Conservation (phyloP, 2,329 filamentous ascomycete species). For the Cadophora malorum region DNA sequence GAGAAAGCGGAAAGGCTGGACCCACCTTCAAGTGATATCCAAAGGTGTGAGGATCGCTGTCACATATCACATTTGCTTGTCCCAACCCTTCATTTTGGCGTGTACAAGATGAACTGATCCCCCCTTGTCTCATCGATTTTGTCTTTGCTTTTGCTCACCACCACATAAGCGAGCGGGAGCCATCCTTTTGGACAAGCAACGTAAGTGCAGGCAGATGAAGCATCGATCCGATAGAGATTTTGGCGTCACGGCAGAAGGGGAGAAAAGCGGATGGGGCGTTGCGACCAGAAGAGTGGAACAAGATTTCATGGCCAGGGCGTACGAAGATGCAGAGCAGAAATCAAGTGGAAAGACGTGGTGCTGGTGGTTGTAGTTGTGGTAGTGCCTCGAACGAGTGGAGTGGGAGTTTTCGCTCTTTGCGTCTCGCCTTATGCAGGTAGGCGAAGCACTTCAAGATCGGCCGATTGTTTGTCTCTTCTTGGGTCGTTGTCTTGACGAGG, state of each 20-base stretch:
- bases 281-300: constrained; percentile 24
- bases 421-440: constrained; percentile 32
- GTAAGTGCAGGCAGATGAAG: constrained; percentile 34
- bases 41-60: constrained; percentile 27
- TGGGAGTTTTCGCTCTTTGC: constrained; percentile 18
- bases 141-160: constrained; percentile 24
- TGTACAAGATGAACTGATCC: constrained; percentile 20
- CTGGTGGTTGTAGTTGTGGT: constrained; percentile 14
- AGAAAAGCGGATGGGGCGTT: constrained; percentile 19
- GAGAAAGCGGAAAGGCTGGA: neutral
- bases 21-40: constrained; percentile 4
- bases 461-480: neutral
- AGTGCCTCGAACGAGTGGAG: constrained; percentile 16
- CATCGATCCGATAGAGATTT: constrained; percentile 29
- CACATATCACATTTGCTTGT: constrained; percentile 33
- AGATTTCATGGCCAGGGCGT: constrained; percentile 29
- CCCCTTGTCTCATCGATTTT: constrained; percentile 5
- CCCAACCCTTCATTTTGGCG: constrained; percentile 11
- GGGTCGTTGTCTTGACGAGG: neutral
- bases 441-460: constrained; percentile 25
- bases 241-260: constrained; percentile 10
- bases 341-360: constrained; percentile 26
- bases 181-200: constrained; percentile 27
- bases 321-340: constrained; percentile 33
- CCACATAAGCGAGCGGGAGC: constrained; percentile 16